These are phyloP conservation scores for Heteromeles arbutifolia DNA, from an alignment of 306 rosid genomes.

Conservation along the genomic window DNA sequence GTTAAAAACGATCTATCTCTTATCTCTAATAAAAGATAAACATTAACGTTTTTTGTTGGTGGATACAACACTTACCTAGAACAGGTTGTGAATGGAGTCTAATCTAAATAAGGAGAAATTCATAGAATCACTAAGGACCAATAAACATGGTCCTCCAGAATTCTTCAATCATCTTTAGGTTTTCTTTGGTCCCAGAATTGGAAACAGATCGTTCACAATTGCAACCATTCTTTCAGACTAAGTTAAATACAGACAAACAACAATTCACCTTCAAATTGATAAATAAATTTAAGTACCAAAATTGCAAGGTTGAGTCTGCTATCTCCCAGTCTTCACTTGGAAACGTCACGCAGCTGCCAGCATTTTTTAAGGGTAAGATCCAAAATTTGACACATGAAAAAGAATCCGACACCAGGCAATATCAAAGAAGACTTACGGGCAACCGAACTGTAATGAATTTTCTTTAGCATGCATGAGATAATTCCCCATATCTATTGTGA, in stretches of 20 bases:
- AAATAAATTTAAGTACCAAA: slow-evolving; percentile 53
- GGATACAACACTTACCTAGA: neutral
- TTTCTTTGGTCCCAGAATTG: neutral
- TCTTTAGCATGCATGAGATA: neutral
- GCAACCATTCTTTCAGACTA: neutral
- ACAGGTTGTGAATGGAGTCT: neutral
- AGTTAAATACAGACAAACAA: neutral
- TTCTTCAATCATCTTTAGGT: neutral
- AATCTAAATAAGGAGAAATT: neutral
- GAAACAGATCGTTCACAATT: neutral
- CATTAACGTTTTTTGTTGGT: neutral
- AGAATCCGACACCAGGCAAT: neutral
- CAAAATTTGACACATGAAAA: neutral
- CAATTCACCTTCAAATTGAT: neutral
- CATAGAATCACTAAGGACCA: neutral
- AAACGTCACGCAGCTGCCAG: slow-evolving; percentile 85
- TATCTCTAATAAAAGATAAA: neutral
- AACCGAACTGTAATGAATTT: neutral
- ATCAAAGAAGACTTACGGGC: neutral
- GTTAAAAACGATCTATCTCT: neutral
- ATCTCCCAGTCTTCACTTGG: slow-evolving; percentile 96
- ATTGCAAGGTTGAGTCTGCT: slow-evolving; percentile 87
- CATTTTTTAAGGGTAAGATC: slow-evolving; percentile 20
- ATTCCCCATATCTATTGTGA: neutral
- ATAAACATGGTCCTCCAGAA: neutral